A percentile compares a stretch with the other conserved stretches of the same genome.
phyloP scores from a whole-genome alignment of 106 monocot genomes.

The Platanthera zijinensis region DNA sequence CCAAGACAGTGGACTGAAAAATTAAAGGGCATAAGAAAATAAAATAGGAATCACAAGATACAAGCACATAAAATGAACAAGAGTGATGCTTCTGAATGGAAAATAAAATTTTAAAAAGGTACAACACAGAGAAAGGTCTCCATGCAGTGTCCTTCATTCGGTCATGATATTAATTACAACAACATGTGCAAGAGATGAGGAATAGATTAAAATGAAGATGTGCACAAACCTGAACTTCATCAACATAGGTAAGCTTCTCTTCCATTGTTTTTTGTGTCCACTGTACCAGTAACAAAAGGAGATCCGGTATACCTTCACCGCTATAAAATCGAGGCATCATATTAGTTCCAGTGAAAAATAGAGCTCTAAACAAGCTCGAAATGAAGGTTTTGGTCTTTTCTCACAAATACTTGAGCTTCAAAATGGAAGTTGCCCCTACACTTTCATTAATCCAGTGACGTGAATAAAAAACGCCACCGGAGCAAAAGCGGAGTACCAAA shows the following conservation, averaged over 20 bases:
- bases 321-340: conserved; percentile 27
- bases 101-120: neutral
- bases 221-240: conserved; percentile 76
- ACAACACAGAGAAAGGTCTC: neutral
- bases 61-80: neutral
- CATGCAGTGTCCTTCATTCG: neutral
- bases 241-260: conserved; percentile 78
- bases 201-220: neutral
- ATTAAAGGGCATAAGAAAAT: neutral
- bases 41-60: neutral
- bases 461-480: too few relatives aligned
- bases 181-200: neutral
- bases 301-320: conserved; percentile 95
- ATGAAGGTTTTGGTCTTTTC: too few relatives aligned
- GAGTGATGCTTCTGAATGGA: neutral
- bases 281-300: conserved; percentile 75
- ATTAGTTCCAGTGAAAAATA: neutral
- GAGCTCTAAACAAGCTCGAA: too few relatives aligned
- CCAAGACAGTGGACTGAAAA: conserved; percentile 52
- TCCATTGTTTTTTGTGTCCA: conserved; percentile 98
- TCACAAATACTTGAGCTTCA: too few relatives aligned
- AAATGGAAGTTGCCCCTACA: too few relatives aligned
- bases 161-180: neutral
- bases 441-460: too few relatives aligned
- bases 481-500: too few relatives aligned